A percentile compares a stretch with the other conserved stretches of the same genome.
Conservation (phyloP, 805 yeast genomes). For the Pichia paraexigua region DNA sequence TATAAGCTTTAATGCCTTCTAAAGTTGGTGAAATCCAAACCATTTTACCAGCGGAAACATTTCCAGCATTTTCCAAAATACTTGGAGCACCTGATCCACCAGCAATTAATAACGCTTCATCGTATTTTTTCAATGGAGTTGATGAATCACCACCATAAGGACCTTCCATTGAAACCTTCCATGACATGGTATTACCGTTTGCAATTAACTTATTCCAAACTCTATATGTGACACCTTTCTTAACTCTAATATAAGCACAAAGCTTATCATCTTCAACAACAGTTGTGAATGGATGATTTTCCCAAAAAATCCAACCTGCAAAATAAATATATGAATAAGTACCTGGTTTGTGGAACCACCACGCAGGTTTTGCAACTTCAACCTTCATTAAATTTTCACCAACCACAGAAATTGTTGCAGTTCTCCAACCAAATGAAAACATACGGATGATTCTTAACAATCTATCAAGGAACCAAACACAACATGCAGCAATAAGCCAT, state of each 20-base stretch:
- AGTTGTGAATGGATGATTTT: constrained; percentile 66
- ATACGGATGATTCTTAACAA: constrained; percentile 33
- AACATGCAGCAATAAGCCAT: constrained; percentile 31
- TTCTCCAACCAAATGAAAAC: constrained; percentile 18
- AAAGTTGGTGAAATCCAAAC: constrained; percentile 54
- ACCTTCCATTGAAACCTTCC: constrained; percentile 46
- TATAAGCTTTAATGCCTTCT: constrained; percentile 38
- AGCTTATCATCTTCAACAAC: constrained; percentile 33
- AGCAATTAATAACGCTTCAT: constrained; percentile 47
- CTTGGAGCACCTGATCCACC: constrained; percentile 72
- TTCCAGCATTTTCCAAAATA: constrained; percentile 31
- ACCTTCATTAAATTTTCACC: constrained; percentile 34
- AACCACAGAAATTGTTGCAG: constrained; percentile 16
- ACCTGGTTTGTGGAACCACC: constrained; percentile 47
- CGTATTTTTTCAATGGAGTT: constrained; percentile 40
- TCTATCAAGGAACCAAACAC: constrained; percentile 48
- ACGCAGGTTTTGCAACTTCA: constrained; percentile 40
- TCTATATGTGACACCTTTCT: constrained; percentile 45
- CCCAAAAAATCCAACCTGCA: constrained; percentile 48
- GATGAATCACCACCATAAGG: constrained; percentile 50
- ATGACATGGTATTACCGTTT: constrained; percentile 4
- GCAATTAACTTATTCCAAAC: constrained; percentile 26
- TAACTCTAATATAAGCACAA: constrained; percentile 36
- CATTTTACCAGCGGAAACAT: constrained; percentile 33
- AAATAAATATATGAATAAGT: constrained; percentile 50